Conservation (phyloP, 768 basidiomycete genomes). For the Suillus subalutaceus region DNA sequence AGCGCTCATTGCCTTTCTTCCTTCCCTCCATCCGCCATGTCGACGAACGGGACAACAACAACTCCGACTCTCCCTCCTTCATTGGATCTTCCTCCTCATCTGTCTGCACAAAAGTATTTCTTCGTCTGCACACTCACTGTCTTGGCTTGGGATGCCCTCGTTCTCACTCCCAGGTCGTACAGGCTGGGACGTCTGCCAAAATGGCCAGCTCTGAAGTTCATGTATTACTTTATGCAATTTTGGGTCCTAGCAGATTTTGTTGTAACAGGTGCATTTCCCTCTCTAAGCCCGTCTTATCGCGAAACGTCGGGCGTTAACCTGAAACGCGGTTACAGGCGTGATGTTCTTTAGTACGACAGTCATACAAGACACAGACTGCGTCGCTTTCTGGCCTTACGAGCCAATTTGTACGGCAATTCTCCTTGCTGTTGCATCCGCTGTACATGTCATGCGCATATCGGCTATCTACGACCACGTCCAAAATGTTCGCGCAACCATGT, state of each 20-base stretch:
- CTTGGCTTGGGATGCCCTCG: constrained; percentile 88
- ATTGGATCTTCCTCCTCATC: constrained; percentile 74
- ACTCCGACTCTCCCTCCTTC: constrained; percentile 54
- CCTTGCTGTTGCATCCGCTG: constrained; percentile 66
- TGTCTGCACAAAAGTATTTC: constrained; percentile 88
- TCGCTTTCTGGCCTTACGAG: constrained; percentile 80
- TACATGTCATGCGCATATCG: constrained; percentile 78
- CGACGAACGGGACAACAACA: constrained; percentile 14
- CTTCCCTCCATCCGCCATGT: constrained; percentile 18
- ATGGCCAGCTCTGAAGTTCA: constrained; percentile 79
- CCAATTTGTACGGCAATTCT: constrained; percentile 84
- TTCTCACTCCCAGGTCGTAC: constrained; percentile 79
- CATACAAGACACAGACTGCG: constrained; percentile 54
- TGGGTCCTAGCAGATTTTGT: constrained; percentile 84
- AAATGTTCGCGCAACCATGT: constrained; percentile 56
- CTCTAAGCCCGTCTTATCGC: neutral
- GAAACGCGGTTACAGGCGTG: constrained; percentile 51
- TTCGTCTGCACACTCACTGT: constrained; percentile 89
- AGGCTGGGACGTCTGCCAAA: constrained; percentile 60
- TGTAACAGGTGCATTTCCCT: constrained; percentile 57
- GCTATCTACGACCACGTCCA: constrained; percentile 76
- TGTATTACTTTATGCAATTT: constrained; percentile 73
- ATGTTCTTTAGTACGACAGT: constrained; percentile 84
- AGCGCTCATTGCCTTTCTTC: constrained; percentile 4
- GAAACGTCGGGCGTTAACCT: constrained; percentile 6